phyloP scores from a whole-genome alignment of 371 early-diverging fungal genomes.

The Zychaea mexicana region DNA sequence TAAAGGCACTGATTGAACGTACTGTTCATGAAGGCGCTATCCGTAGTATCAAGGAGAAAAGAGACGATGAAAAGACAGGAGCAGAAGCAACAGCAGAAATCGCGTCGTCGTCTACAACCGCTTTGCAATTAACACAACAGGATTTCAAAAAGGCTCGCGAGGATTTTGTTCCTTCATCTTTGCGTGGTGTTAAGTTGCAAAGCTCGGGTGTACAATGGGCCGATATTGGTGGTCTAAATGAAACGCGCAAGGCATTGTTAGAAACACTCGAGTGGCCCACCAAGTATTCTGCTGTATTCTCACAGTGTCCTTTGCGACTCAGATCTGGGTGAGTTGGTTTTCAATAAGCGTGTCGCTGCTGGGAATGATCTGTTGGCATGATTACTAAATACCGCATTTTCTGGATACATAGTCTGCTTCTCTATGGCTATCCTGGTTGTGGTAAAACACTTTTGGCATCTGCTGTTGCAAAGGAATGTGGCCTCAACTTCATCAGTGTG shows the following conservation, averaged over 20 bases:
- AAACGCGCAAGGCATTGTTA: slow-evolving; percentile 77
- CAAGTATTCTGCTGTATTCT: slow-evolving; percentile 88
- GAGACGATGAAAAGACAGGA: neutral
- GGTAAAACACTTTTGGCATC: slow-evolving; percentile 95
- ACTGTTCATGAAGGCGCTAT: slow-evolving; percentile 84
- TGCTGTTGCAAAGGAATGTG: slow-evolving; percentile 91
- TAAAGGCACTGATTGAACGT: slow-evolving; percentile 78
- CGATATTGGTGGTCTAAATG: slow-evolving; percentile 89
- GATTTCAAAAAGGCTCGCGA: slow-evolving; percentile 79
- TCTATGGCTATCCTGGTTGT: slow-evolving; percentile 96
- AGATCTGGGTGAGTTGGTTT: slow-evolving; percentile 75
- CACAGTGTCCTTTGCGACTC: slow-evolving; percentile 82
- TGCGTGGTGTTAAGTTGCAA: slow-evolving; percentile 83
- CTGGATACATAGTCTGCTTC: slow-evolving; percentile 62
- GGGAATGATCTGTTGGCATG: no score
- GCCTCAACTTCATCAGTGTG: slow-evolving; percentile 93
- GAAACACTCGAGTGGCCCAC: slow-evolving; percentile 97
- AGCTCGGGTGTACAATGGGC: slow-evolving; percentile 81
- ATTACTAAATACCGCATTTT: no score
- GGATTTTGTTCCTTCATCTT: slow-evolving; percentile 80
- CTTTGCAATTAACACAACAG: slow-evolving; percentile 47
- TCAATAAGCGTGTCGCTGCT: neutral
- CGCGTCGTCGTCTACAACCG: no score
- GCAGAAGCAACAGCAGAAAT: neutral
- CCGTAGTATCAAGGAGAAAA: slow-evolving; percentile 52